These are phyloP conservation scores for Pulveroboletus sp. DNA, from an alignment of 768 basidiomycete species.

Conservation along the genomic window DNA sequence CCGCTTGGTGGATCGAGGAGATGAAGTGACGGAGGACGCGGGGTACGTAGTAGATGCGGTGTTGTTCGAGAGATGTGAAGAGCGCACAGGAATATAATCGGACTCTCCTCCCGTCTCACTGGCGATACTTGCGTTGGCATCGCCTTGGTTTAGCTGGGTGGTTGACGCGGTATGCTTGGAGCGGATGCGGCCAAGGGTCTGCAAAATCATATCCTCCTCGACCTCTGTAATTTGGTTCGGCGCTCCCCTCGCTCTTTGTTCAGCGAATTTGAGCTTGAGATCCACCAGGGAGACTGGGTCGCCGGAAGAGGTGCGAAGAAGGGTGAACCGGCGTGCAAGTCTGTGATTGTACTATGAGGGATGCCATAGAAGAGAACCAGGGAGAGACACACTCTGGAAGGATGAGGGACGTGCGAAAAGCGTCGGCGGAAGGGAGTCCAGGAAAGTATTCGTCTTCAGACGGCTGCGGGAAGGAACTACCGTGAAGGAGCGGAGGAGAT, in stretches of 20 bases:
- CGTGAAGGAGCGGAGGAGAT: conserved; percentile 39
- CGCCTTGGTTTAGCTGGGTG: conserved; percentile 15
- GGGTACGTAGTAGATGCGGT: conserved; percentile 33
- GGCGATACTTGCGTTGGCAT: conserved; percentile 12
- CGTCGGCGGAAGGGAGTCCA: conserved; percentile 60
- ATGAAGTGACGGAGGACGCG: conserved; percentile 37
- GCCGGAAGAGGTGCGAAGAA: conserved; percentile 65
- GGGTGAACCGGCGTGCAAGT: conserved; percentile 75
- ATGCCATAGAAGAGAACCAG: not conserved
- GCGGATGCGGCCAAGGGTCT: conserved; percentile 57
- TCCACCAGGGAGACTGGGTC: conserved; percentile 62
- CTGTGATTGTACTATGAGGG: conserved; percentile 37
- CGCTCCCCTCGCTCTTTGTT: conserved; percentile 68
- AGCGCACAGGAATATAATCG: conserved; percentile 30
- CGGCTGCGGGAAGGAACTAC: conserved; percentile 26
- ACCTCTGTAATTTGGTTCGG: conserved; percentile 70
- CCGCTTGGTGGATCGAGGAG: conserved; percentile 55
- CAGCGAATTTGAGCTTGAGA: conserved; percentile 62
- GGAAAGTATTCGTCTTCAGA: conserved; percentile 41
- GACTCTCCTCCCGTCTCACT: conserved; percentile 24
- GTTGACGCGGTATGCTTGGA: conserved; percentile 28
- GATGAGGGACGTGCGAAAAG: conserved; percentile 85
- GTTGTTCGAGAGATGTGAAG: conserved; percentile 35
- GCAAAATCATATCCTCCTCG: conserved; percentile 81
- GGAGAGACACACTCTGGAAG: conserved; percentile 66